phyloP scores from a whole-genome alignment of 306 rosid genomes.

The Myrica gale region DNA sequence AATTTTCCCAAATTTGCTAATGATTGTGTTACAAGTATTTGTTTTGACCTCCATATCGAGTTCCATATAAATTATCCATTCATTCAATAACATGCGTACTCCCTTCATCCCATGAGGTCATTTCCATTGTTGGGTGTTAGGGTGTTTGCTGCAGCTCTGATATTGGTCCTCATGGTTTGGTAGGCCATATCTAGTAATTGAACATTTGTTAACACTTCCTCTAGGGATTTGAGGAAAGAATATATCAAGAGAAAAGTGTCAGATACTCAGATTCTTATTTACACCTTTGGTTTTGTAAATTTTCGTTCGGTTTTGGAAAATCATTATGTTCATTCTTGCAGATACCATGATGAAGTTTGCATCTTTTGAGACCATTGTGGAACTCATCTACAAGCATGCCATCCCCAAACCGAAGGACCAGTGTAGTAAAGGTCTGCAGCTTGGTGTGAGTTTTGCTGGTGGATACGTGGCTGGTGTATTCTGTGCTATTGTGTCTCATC shows the following conservation, averaged over 20 bases:
- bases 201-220: neutral
- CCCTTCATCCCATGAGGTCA: neutral
- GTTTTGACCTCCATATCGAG: neutral
- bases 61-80: neutral
- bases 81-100: neutral
- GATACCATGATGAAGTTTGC: constrained; percentile 99
- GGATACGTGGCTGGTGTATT: constrained; percentile 95
- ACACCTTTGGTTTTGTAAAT: neutral
- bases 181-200: neutral
- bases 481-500: constrained; percentile 95
- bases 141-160: neutral
- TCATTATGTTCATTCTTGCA: constrained; percentile 32
- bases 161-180: neutral
- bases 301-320: neutral
- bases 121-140: neutral
- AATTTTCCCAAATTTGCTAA: neutral
- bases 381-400: constrained; percentile 67
- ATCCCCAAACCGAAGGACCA: constrained; percentile 76
- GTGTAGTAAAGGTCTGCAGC: constrained; percentile 83
- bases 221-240: neutral
- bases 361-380: constrained; percentile 87
- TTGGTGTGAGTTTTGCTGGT: constrained; percentile 91
- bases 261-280: neutral
- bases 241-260: neutral
- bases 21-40: neutral